Evolutionary conservation across 2,329 filamentous ascomycete species (phyloP).

Genomic region (Tolypocladium album): DNA sequence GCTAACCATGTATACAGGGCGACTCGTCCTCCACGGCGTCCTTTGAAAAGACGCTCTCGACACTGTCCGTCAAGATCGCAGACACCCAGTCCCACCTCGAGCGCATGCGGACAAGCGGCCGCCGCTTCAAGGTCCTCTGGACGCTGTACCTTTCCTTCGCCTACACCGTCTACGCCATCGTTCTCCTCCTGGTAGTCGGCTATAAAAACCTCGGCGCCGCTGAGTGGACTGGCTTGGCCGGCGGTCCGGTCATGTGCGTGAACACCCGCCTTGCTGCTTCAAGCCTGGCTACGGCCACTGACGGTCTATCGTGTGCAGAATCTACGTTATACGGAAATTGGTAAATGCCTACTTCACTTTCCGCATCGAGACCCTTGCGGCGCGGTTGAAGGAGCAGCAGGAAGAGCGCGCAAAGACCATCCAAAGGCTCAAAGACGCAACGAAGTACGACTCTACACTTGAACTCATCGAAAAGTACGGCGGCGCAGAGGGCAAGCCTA

Average conservation of each 20-base stretch:
- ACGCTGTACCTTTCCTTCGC: constrained; percentile 85
- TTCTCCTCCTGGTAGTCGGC: constrained; percentile 76
- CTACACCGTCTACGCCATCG: constrained; percentile 77
- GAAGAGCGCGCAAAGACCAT: constrained; percentile 79
- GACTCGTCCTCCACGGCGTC: constrained; percentile 74
- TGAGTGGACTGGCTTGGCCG: constrained; percentile 71
- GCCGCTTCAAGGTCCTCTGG: constrained; percentile 74
- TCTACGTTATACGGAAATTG: constrained; percentile 60
- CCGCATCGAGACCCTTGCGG: constrained; percentile 59
- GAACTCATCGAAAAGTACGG: constrained; percentile 93
- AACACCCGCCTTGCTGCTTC: constrained; percentile 1
- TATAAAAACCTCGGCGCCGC: constrained; percentile 63
- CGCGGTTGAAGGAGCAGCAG: constrained; percentile 62
- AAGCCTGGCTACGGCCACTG: constrained; percentile 1
- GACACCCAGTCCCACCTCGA: constrained; percentile 66
- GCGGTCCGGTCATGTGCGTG: constrained; percentile 65
- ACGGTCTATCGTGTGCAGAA: constrained; percentile 40
- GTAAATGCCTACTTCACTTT: constrained; percentile 69
- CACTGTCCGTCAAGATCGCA: constrained; percentile 73
- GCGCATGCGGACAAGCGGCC: constrained; percentile 56
- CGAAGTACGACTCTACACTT: constrained; percentile 91
- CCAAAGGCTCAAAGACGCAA: constrained; percentile 86
- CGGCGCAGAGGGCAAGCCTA: constrained; percentile 43
- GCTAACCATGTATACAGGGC: constrained; percentile 40
- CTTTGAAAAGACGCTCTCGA: constrained; percentile 84